Evolutionary conservation across 176 grass and related monocot species (phyloP), one percentile per base, ranked within the genome.

Genomic region (Ampelocalamus luodianensis): DNA sequence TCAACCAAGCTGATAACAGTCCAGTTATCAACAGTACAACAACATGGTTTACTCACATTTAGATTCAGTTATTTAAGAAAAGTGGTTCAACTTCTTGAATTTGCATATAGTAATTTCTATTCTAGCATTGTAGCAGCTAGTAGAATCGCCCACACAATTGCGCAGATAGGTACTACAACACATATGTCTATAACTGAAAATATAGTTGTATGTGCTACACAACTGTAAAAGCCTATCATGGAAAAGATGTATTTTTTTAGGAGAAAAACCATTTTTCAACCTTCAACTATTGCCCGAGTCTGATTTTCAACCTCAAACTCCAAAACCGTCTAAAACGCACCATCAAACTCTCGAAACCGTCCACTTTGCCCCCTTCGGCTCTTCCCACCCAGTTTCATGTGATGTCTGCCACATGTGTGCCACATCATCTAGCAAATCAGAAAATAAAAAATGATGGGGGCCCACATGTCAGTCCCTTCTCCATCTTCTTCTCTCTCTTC

Each of bases 31-130:
- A 56, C 16, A 65, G 24, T 46, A 67, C 17, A 42, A 0, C 44
- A 61, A 23, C 44, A 71, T 51, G 66, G 23, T 85, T 63, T 73
- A 89, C 22, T 50, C 55, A 60, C 26, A 73, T 67, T 16, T 63
- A 36, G 65, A 32, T 81, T 77, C 66, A 27, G 13, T 60, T 63
- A 79, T 78, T 74, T 46, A 77, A 69, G 43, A 42, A 60, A 89
- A 76, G 54, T 2, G 22, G 15, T 60, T 50, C 6, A 43, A 73
- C 8, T 79, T 72, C 17, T 42, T n/a, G 45, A 77, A 77, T 62
- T 67, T 83, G 23, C 68, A 79, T 63, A 71, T 55, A 37, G n/a
- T 62, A 72, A 77, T 32, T 51, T 70, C 5, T 50, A 13, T 74
- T 65, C 64, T 23, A 73, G 58, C 58, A 69, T 61, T 73, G 65